phyloP scores from a whole-genome alignment of 495 filamentous ascomycete species.

The Chaetomidium leptoderma region DNA sequence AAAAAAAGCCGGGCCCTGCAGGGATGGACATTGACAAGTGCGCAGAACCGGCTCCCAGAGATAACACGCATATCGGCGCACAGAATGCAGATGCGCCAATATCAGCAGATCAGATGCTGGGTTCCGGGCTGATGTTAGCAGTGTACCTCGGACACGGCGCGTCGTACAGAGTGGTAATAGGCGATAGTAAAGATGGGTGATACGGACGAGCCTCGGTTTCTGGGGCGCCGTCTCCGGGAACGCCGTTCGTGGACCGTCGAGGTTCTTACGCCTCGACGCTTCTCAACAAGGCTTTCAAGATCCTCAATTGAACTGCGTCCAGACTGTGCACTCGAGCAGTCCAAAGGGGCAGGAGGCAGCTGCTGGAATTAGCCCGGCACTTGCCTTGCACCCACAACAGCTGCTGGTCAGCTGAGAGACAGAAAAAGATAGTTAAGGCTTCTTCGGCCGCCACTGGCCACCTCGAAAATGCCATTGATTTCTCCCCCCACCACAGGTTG shows the following conservation, averaged over 20 bases:
- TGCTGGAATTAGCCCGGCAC: slow-evolving; percentile 2
- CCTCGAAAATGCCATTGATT: slow-evolving; percentile 14
- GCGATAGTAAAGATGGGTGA: slow-evolving; percentile 14
- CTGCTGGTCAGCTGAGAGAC: neutral
- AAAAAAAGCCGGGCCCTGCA: slow-evolving; percentile 3
- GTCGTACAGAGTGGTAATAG: slow-evolving; percentile 22
- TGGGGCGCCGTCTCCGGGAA: slow-evolving; percentile 8
- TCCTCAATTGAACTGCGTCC: neutral
- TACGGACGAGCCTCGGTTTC: neutral
- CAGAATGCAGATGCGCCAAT: slow-evolving; percentile 15
- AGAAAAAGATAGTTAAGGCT: neutral
- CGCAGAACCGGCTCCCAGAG: slow-evolving; percentile 10
- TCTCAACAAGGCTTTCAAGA: too few species aligned
- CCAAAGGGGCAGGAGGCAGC: slow-evolving; percentile 17
- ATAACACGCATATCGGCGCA: slow-evolving; percentile 16
- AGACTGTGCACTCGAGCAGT: neutral
- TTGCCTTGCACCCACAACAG: neutral
- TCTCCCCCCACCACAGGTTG: slow-evolving; percentile 1
- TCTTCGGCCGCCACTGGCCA: neutral
- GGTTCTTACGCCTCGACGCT: neutral
- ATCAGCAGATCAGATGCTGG: slow-evolving; percentile 13
- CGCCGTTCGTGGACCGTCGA: neutral
- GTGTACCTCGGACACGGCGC: slow-evolving; percentile 4
- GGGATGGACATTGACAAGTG: neutral
- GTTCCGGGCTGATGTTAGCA: slow-evolving; percentile 13